phyloP scores from a whole-genome alignment of 371 early-diverging fungal genomes.

The Batkoa obscura region DNA sequence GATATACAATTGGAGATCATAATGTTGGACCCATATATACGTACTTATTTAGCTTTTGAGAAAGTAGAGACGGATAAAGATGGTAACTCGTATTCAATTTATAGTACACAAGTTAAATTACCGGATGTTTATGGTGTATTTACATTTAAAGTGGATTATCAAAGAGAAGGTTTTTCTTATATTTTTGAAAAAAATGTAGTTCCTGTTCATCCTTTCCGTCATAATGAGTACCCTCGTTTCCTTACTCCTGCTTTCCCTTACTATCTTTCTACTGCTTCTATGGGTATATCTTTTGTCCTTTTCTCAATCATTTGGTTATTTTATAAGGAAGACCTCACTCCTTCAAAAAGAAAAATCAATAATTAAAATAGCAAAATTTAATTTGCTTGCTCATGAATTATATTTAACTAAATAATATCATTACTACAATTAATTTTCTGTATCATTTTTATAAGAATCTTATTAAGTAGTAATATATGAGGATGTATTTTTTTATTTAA shows the following conservation, averaged over 20 bases:
- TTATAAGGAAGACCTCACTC: not conserved
- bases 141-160: constrained; percentile 82
- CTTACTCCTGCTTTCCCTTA: constrained; percentile 81
- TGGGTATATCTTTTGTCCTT: constrained; percentile 66
- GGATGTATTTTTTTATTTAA: too few relatives aligned
- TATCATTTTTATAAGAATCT: too few relatives aligned
- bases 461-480: too few relatives aligned
- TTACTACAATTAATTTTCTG: too few relatives aligned
- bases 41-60: constrained; percentile 42
- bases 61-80: constrained; percentile 9
- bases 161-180: constrained; percentile 56
- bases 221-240: constrained; percentile 89
- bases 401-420: too few relatives aligned
- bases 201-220: constrained; percentile 73
- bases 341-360: too few relatives aligned
- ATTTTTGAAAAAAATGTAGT: constrained; percentile 54
- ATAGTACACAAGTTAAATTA: constrained; percentile 36
- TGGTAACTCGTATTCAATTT: constrained; percentile 14
- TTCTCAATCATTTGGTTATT: constrained; percentile 63
- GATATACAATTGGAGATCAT: constrained; percentile 77
- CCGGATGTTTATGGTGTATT: constrained; percentile 94
- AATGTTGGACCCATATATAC: constrained; percentile 94
- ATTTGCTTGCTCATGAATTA: too few relatives aligned
- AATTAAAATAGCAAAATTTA: too few relatives aligned
- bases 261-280: constrained; percentile 66